Base-by-base conservation (phyloP, 495 filamentous ascomycete species). In the Aspergillus saccharolyticus region DNA sequence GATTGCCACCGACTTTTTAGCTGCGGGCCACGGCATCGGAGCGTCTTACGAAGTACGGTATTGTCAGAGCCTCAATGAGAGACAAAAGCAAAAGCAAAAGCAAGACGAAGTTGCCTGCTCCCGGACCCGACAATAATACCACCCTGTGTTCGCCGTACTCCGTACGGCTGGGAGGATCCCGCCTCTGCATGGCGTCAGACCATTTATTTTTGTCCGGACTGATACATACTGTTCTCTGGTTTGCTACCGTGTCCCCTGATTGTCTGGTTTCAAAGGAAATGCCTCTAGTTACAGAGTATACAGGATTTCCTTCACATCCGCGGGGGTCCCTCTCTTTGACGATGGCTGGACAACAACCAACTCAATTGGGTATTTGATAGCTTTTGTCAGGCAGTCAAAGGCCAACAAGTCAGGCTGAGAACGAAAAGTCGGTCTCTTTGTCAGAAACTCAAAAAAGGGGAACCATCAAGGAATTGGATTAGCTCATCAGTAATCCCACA, bases 31-130 rank as follows among this genome's bases (percentile, higher is more conserved):
- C 15, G 47, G 22, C 47, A 30, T 30, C 47, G 22, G 47, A 18
- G 47, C 47, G 9, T 24, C n/a, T n/a, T n/a, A n/a, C n/a, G n/a
- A n/a, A n/a, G 47, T 50, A 28, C 28, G 47, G 47, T 50, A 50
- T 17, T 24, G 47, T 50, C 33, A 39, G 33, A 39, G 33, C 33
- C 33, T 39, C 33, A 39, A 39, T 10, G 33, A 15, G 7, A 39
- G 33, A 12, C 25, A 28, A 9, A 28, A n/a, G n/a, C 25, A 28
- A 9, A 28, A 3, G 3, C 25, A 3, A 3, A 28, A 9, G 9
- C 25, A 28, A 28, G 25, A 49, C 44, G 18, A 20, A 14, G 15
- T 49, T 21, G 12, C 15, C 46, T 50, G 22, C 8, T 30, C 28
- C 47, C 22, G 47, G 47, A 20, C 22, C 47, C 22, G 28, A 24